Conservation (phyloP, 208 protist genomes). For the Angomonas ambiguus region DNA sequence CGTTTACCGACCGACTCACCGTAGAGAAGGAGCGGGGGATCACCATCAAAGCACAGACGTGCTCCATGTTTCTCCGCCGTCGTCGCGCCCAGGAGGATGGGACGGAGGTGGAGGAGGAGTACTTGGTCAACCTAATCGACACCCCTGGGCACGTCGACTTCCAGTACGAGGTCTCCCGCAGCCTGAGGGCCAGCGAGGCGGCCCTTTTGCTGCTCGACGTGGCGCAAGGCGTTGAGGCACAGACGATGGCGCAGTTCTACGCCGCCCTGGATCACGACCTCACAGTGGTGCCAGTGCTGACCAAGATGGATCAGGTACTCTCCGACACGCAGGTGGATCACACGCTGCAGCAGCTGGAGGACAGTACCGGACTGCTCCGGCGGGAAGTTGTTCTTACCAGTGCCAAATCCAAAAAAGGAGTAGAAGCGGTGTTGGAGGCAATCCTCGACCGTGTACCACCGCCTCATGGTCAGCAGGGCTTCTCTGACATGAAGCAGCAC, state of each 20-base stretch:
- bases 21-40: conserved; percentile 96
- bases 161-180: conserved; percentile 96
- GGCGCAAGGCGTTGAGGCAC: conserved; percentile 91
- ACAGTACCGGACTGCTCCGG: conserved; percentile 80
- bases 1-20: conserved; percentile 91
- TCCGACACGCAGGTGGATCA: conserved; percentile 60
- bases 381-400: conserved; percentile 87
- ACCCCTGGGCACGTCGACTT: conserved; percentile 98
- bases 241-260: conserved; percentile 97
- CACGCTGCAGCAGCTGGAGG: conserved; percentile 78
- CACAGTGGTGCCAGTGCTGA: conserved; percentile 82
- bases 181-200: conserved; percentile 90
- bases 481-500: conserved; percentile 79
- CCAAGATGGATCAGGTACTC: conserved; percentile 87
- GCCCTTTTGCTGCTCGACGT: conserved; percentile 92
- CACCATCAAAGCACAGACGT: conserved; percentile 95
- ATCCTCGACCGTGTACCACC: conserved; percentile 92
- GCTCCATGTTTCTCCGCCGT: conserved; percentile 74
- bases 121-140: conserved; percentile 97
- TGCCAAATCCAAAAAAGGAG: conserved; percentile 88
- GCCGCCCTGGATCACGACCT: conserved; percentile 89
- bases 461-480: conserved; percentile 22
- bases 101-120: conserved; percentile 34
- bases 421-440: conserved; percentile 84
- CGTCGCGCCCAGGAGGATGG: too few relatives aligned